Conservation (phyloP, 1,139 yeast genomes). For the Candida sojae region DNA sequence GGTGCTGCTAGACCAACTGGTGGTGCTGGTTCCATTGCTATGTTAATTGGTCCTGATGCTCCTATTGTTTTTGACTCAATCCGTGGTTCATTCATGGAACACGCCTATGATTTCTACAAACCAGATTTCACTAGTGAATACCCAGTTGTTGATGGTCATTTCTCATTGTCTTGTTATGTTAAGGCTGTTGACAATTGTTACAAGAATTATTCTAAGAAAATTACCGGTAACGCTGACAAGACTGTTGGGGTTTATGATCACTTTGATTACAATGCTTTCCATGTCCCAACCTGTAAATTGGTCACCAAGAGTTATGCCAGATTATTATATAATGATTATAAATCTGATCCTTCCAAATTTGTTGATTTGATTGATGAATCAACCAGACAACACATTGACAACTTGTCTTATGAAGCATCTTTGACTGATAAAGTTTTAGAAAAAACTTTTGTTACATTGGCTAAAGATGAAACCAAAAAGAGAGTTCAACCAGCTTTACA, state of each 20-base stretch:
- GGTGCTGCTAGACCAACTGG: constrained; percentile 99
- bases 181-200: constrained; percentile 91
- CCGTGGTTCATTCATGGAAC: constrained; percentile 93
- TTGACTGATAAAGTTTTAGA: constrained; percentile 80
- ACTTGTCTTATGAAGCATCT: constrained; percentile 73
- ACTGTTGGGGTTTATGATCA: constrained; percentile 67
- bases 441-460: constrained; percentile 77
- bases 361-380: constrained; percentile 53
- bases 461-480: constrained; percentile 69
- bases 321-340: constrained; percentile 84
- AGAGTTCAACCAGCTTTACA: constrained; percentile 80
- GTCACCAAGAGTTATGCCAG: constrained; percentile 94
- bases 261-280: constrained; percentile 96
- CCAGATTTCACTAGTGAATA: constrained; percentile 96
- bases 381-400: constrained; percentile 55
- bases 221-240: constrained; percentile 54
- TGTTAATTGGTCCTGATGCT: constrained; percentile 96
- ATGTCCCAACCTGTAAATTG: constrained; percentile 96
- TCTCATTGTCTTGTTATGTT: constrained; percentile 90
- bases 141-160: constrained; percentile 98
- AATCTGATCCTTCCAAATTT: constrained; percentile 62
- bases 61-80: constrained; percentile 88
- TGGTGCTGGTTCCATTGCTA: constrained; percentile 97
- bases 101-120: constrained; percentile 96
- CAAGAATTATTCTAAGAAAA: constrained; percentile 77